These are phyloP conservation scores for Colletotrichum falcatum DNA, from an alignment of 2,329 filamentous ascomycete genomes.

Conservation along the genomic window DNA sequence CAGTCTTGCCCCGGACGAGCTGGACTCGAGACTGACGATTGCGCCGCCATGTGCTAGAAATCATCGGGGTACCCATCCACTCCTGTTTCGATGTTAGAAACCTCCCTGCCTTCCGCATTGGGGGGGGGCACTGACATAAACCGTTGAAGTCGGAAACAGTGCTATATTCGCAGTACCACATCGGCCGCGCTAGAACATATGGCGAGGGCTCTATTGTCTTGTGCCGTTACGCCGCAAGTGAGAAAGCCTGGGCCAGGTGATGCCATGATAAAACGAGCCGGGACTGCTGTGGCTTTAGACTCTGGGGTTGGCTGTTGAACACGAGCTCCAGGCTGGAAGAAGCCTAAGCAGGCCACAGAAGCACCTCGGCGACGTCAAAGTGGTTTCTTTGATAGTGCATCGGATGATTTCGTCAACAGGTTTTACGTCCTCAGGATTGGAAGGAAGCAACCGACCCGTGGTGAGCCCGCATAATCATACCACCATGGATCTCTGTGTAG, in stretches of 20 bases:
- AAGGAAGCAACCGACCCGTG: neutral
- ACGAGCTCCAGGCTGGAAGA: neutral
- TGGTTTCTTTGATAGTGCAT: neutral
- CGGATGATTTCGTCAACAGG: neutral
- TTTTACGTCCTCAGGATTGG: neutral
- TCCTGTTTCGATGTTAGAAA: neutral
- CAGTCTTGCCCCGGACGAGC: slow-evolving; percentile 16
- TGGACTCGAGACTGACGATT: slow-evolving; percentile 6
- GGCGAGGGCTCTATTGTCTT: neutral
- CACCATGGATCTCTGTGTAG: neutral
- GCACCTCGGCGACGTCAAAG: neutral
- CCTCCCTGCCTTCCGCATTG: slow-evolving; percentile 15
- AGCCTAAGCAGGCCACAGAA: neutral
- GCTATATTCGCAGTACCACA: neutral
- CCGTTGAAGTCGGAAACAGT: slow-evolving; percentile 1
- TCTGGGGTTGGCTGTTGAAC: neutral
- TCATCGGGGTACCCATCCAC: neutral
- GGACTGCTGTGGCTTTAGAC: slow-evolving; percentile 2
- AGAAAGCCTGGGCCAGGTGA: neutral
- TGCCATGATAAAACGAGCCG: neutral
- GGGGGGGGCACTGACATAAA: neutral
- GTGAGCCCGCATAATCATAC: neutral
- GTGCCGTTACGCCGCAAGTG: neutral
- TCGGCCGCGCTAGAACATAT: neutral
- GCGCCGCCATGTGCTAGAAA: neutral